These are phyloP conservation scores for Rosa chinensis DNA, from an alignment of 306 rosid genomes.

Conservation along the genomic window DNA sequence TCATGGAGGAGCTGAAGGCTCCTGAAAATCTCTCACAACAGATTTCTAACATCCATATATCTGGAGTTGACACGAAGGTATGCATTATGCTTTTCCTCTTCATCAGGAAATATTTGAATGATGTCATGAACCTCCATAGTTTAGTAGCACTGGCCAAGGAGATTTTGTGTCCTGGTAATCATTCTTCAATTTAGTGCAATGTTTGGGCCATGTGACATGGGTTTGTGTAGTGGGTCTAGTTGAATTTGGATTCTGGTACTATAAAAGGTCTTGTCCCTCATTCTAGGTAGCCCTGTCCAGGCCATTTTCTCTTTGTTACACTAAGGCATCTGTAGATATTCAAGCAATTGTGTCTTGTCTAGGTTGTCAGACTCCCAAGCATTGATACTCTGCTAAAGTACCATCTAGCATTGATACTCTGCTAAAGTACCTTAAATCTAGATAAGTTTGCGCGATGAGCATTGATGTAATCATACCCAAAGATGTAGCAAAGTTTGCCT, in stretches of 20 bases:
- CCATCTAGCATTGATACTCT: not conserved
- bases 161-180: not conserved
- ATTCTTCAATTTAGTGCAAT: not conserved
- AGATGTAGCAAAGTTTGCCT: not conserved
- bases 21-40: slow-evolving; percentile 53
- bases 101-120: not conserved
- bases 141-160: not conserved
- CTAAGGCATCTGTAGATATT: not conserved
- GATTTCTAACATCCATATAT: slow-evolving; percentile 38
- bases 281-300: not conserved
- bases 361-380: slow-evolving; percentile 8
- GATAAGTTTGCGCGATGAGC: not conserved
- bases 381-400: not conserved
- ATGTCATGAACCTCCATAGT: not conserved
- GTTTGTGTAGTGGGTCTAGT: slow-evolving; percentile 3
- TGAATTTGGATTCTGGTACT: not conserved
- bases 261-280: not conserved
- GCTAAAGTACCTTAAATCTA: not conserved
- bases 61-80: slow-evolving; percentile 48
- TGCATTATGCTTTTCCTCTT: not conserved
- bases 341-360: not conserved
- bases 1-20: slow-evolving; percentile 57
- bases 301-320: not conserved
- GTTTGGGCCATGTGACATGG: not conserved
- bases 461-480: not conserved